Evolutionary conservation across 108 stramenopile genomes (phyloP).

Genomic region (Skeletonema tropicum): DNA sequence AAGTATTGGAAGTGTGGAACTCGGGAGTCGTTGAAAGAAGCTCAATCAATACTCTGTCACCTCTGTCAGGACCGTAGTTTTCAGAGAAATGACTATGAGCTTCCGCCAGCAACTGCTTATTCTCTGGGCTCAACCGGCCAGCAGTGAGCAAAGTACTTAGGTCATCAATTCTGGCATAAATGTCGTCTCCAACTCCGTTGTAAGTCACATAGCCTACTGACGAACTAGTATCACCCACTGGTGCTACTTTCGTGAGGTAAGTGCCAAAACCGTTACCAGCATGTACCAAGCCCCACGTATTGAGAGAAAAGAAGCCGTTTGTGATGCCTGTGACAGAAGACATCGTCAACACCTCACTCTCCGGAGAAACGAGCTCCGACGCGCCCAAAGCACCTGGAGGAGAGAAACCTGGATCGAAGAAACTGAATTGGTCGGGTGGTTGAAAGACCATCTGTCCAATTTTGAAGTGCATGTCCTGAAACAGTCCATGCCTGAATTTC

Average conservation of each 20-base stretch:
- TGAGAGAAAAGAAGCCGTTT: conserved; percentile 36
- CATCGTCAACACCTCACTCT: conserved; percentile 45
- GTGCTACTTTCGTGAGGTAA: neutral
- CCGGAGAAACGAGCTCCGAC: conserved; percentile 49
- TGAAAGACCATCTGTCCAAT: conserved; percentile 57
- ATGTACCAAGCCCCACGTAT: conserved; percentile 10
- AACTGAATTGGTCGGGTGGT: conserved; percentile 55
- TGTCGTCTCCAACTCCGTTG: conserved; percentile 5
- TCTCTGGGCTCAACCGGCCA: conserved; percentile 30
- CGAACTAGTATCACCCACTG: conserved; percentile 23
- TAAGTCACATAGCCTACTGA: conserved; percentile 10
- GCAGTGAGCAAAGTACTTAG: conserved; percentile 25
- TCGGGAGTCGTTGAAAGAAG: conserved; percentile 17
- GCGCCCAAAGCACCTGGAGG: conserved; percentile 30
- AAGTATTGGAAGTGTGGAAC: conserved; percentile 29
- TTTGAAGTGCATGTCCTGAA: conserved; percentile 21
- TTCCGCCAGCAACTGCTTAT: conserved; percentile 4
- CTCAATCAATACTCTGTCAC: conserved; percentile 9
- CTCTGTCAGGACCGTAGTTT: conserved; percentile 5
- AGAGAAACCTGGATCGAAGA: conserved; percentile 49
- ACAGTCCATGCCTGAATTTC: conserved; percentile 13
- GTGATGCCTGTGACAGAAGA: conserved; percentile 18
- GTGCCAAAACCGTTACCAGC: conserved; percentile 21
- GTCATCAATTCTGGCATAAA: conserved; percentile 24
- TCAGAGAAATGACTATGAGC: conserved; percentile 2